A percentile compares a stretch with the other conserved stretches of the same genome.
These are phyloP conservation scores for Seminavis robusta DNA, from an alignment of 108 stramenopile genomes.

Conservation along the genomic window DNA sequence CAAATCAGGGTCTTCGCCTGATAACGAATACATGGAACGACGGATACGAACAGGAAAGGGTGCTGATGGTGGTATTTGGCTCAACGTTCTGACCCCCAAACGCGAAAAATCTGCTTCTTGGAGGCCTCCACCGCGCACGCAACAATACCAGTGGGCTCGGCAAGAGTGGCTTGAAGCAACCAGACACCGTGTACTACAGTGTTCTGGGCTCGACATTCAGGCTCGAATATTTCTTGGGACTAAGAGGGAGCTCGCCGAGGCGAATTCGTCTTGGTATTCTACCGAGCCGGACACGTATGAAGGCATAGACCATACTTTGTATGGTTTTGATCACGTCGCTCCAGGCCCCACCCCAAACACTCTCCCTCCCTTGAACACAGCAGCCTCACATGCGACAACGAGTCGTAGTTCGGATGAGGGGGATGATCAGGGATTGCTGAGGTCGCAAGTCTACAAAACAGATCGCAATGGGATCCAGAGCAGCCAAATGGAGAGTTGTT, in stretches of 20 bases:
- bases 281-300: conserved; percentile 14
- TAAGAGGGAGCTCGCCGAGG: conserved; percentile 18
- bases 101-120: background rate
- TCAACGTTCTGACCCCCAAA: background rate
- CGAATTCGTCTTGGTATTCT: conserved; percentile 5
- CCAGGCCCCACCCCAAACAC: conserved; percentile 47
- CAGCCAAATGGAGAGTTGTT: conserved; percentile 48
- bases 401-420: background rate
- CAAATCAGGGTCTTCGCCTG: conserved; percentile 1
- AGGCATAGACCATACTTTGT: conserved; percentile 8
- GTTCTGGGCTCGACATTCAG: conserved; percentile 72
- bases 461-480: conserved; percentile 63
- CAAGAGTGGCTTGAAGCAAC: conserved; percentile 33
- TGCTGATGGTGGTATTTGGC: conserved; percentile 57
- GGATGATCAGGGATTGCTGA: conserved; percentile 8
- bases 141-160: conserved; percentile 42
- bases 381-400: background rate
- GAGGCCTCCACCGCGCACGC: background rate
- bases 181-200: conserved; percentile 47
- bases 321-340: conserved; percentile 62
- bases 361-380: conserved; percentile 14
- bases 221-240: conserved; percentile 58
- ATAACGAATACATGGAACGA: conserved; percentile 51
- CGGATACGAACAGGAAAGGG: conserved; percentile 77
- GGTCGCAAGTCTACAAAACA: conserved; percentile 15